phyloP scores from a whole-genome alignment of 192 early-diverging fungal genomes.

The Umbelopsis sp. region DNA sequence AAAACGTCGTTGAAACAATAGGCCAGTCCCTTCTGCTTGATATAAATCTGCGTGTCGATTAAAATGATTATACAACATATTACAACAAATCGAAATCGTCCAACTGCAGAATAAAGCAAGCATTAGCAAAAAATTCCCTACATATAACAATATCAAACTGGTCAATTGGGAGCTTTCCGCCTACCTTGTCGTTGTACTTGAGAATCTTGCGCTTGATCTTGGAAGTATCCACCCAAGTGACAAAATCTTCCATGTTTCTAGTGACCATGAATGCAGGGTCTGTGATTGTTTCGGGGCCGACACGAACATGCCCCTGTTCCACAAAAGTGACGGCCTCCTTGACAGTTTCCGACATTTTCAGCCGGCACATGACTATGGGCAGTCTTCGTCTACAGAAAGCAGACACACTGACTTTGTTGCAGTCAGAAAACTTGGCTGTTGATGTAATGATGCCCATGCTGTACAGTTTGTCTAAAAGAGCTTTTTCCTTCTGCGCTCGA shows the following conservation, averaged over 20 bases:
- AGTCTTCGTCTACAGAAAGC: constrained; percentile 87
- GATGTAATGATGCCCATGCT: constrained; percentile 81
- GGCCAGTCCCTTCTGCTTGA: not conserved
- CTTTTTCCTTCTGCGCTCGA: constrained; percentile 71
- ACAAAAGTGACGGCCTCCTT: constrained; percentile 88
- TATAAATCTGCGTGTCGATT: not conserved
- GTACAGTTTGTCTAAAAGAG: constrained; percentile 86
- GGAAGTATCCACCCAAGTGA: constrained; percentile 97
- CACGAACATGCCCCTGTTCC: constrained; percentile 94
- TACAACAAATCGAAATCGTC: constrained; percentile 90
- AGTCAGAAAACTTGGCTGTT: constrained; percentile 74
- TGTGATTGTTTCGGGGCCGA: constrained; percentile 87
- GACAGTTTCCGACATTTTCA: constrained; percentile 95
- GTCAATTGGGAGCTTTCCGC: not conserved
- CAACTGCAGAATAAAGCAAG: constrained; percentile 49
- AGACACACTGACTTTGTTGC: constrained; percentile 83
- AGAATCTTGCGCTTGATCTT: constrained; percentile 97
- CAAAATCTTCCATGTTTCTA: constrained; percentile 93
- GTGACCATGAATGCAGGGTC: constrained; percentile 90
- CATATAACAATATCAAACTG: not conserved
- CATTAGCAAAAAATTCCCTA: not conserved
- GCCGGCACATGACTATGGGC: constrained; percentile 90
- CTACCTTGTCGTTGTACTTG: constrained; percentile 89
- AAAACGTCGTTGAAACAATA: not conserved
- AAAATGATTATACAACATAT: constrained; percentile 13